Conservation (phyloP, 179 eudicot species). For the Spergularia azorica region DNA sequence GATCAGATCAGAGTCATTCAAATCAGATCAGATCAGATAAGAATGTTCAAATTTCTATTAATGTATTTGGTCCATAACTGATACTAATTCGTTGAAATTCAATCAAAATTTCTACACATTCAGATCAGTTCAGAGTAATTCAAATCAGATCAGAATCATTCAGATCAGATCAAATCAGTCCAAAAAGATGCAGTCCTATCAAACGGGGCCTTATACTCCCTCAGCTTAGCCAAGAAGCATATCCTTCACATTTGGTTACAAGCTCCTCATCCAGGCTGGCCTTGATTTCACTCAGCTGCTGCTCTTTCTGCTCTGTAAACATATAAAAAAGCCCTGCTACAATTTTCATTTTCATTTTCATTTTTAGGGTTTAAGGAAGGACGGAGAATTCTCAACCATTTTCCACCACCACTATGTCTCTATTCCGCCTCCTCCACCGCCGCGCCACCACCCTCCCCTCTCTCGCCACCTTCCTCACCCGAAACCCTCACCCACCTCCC, state of each 20-base stretch:
- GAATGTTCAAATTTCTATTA: no score
- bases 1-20: no score
- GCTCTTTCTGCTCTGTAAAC: conserved; percentile 65
- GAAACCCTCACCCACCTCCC: conserved; percentile 9
- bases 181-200: no score
- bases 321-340: no score
- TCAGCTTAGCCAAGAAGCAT: conserved; percentile 89
- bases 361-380: conserved; percentile 10
- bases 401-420: conserved; percentile 35
- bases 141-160: no score
- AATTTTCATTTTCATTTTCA: no score
- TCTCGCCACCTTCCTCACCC: not conserved
- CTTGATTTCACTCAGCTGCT: conserved; percentile 73
- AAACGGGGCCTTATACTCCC: conserved; percentile 96
- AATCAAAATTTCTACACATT: no score
- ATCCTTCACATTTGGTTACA: conserved; percentile 92
- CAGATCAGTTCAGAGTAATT: no score
- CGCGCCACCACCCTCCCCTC: conserved; percentile 32
- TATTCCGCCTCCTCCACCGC: conserved; percentile 47
- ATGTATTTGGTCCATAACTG: no score
- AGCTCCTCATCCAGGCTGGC: conserved; percentile 90
- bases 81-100: no score
- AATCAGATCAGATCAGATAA: no score
- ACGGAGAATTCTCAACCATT: not conserved
- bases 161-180: no score